These are phyloP conservation scores for Aspergillus steynii DNA, from an alignment of 495 filamentous ascomycete genomes.

Conservation along the genomic window DNA sequence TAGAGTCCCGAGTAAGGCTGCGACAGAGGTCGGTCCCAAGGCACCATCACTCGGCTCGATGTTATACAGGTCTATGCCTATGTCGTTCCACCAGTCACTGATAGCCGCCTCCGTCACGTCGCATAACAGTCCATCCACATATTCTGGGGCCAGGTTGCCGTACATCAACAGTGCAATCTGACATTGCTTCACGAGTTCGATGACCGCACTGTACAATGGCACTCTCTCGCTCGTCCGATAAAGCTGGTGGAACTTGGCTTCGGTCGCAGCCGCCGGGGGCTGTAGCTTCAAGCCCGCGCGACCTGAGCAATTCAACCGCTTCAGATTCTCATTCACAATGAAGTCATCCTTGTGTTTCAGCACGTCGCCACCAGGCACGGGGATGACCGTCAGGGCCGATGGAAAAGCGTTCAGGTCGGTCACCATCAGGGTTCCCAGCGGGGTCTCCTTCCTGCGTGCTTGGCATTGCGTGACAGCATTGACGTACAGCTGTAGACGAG, in stretches of 20 bases:
- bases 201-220: constrained; percentile 70
- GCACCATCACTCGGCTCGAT: constrained; percentile 90
- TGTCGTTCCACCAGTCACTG: constrained; percentile 94
- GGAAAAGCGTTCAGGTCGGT: constrained; percentile 92
- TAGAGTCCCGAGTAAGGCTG: constrained; percentile 82
- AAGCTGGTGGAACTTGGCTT: constrained; percentile 88
- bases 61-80: constrained; percentile 87
- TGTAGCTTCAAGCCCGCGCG: constrained; percentile 80
- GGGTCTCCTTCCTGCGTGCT: constrained; percentile 78
- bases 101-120: constrained; percentile 90
- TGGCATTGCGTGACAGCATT: constrained; percentile 80
- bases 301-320: constrained; percentile 88
- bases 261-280: constrained; percentile 72
- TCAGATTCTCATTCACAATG: constrained; percentile 93
- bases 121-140: constrained; percentile 89
- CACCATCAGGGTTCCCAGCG: constrained; percentile 83
- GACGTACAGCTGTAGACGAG: constrained; percentile 78
- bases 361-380: constrained; percentile 84
- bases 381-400: constrained; percentile 82
- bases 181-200: constrained; percentile 89
- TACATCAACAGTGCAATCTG: constrained; percentile 88
- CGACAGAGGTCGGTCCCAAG: constrained; percentile 87
- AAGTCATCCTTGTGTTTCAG: constrained; percentile 79
- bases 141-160: constrained; percentile 81
- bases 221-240: constrained; percentile 85